These are phyloP conservation scores for Epichloe sp. DNA, from an alignment of 2,329 filamentous ascomycete genomes.

Conservation along the genomic window DNA sequence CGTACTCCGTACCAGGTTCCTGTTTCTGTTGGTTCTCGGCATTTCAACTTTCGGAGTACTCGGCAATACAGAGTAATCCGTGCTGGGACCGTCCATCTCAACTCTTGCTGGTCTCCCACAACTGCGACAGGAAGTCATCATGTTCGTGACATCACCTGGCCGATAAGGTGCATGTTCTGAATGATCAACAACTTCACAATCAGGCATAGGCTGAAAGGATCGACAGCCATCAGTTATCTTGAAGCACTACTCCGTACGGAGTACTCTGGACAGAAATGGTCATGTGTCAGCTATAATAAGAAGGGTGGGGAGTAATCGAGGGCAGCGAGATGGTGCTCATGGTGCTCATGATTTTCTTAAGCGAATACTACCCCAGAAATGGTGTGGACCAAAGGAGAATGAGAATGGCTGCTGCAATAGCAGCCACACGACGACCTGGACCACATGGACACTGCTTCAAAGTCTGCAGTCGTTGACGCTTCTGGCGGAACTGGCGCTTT, in stretches of 20 bases:
- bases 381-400: slow-evolving; percentile 1
- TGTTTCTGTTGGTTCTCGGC: too few relatives aligned
- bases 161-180: too few relatives aligned
- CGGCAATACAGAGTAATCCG: too few relatives aligned
- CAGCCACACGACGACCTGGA: not conserved
- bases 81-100: too few relatives aligned
- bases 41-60: too few relatives aligned
- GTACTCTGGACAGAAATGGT: not conserved
- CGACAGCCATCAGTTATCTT: too few relatives aligned
- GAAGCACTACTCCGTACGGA: too few relatives aligned
- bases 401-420: not conserved
- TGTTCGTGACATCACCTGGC: too few relatives aligned
- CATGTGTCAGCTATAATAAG: not conserved
- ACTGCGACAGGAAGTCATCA: not conserved
- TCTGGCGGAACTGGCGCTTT: not conserved
- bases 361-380: not conserved
- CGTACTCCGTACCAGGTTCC: too few relatives aligned
- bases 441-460: not conserved
- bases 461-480: not conserved
- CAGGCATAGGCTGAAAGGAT: too few relatives aligned
- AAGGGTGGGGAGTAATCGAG: not conserved
- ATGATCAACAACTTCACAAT: too few relatives aligned
- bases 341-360: not conserved
- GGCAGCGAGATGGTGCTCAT: not conserved
- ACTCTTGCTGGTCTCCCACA: too few relatives aligned